These are phyloP conservation scores for sunflower (Helianthus annuus) DNA, from an alignment of 129 eudicot species.

Conservation along the genomic window DNA sequence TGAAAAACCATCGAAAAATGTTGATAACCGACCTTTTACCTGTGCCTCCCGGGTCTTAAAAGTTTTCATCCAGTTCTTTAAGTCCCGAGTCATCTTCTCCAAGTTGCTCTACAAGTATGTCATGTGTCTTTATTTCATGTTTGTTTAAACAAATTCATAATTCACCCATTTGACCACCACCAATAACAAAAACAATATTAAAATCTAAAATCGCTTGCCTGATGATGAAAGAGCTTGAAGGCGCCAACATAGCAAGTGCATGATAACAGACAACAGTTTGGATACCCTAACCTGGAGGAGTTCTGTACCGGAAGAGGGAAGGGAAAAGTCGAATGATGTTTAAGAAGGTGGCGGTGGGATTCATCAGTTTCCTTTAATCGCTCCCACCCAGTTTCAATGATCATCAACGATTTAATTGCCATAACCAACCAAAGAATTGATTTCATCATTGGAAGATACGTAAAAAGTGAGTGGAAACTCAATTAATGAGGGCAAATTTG, in stretches of 20 bases:
- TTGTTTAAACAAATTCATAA: slow-evolving; percentile 36
- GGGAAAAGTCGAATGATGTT: too few species aligned
- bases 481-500: too few species aligned
- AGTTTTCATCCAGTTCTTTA: too few species aligned
- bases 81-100: slow-evolving; percentile 97
- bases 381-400: too few species aligned
- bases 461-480: too few species aligned
- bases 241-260: slow-evolving; percentile 96
- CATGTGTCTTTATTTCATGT: slow-evolving; percentile 96
- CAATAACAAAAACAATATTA: not conserved
- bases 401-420: too few species aligned
- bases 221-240: slow-evolving; percentile 91
- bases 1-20: not conserved
- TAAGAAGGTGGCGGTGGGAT: too few species aligned
- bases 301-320: too few species aligned
- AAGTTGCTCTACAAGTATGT: slow-evolving; percentile 91
- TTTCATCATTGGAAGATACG: too few species aligned
- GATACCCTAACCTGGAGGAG: too few species aligned
- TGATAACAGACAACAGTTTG: slow-evolving; percentile 97
- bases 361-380: too few species aligned
- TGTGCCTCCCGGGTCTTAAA: slow-evolving; percentile 46
- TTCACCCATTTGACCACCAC: not conserved
- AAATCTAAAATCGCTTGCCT: slow-evolving; percentile 46
- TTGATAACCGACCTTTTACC: slow-evolving; percentile 34
- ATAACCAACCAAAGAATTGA: too few species aligned